Conservation (phyloP, 805 yeast genomes). For the Candida pseudofarinosa region DNA sequence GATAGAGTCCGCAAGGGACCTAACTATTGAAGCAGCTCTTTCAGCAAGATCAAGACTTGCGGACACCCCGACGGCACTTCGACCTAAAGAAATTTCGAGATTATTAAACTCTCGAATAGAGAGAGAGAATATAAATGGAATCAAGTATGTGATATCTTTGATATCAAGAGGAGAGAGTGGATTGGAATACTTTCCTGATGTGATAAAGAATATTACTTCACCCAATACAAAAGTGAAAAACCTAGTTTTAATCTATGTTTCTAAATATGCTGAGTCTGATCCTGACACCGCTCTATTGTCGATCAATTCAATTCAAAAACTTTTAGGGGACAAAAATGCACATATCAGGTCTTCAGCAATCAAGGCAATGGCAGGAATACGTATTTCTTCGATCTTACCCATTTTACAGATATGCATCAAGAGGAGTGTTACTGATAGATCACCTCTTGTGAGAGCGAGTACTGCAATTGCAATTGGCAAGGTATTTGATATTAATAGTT, state of each 20-base stretch:
- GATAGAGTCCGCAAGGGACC: slow-evolving; percentile 73
- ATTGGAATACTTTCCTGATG: slow-evolving; percentile 66
- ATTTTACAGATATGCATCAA: slow-evolving; percentile 71
- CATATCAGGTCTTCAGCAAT: slow-evolving; percentile 68
- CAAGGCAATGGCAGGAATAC: slow-evolving; percentile 76
- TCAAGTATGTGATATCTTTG: slow-evolving; percentile 38
- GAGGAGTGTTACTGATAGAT: slow-evolving; percentile 62
- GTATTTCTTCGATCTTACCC: slow-evolving; percentile 76
- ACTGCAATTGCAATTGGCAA: slow-evolving; percentile 74
- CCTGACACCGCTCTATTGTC: slow-evolving; percentile 89
- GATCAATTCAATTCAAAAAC: slow-evolving; percentile 87
- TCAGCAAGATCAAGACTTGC: slow-evolving; percentile 65
- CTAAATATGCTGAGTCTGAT: slow-evolving; percentile 73
- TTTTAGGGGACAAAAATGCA: slow-evolving; percentile 67
- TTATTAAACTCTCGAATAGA: slow-evolving; percentile 67
- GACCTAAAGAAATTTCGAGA: slow-evolving; percentile 63
- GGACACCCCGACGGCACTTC: slow-evolving; percentile 56
- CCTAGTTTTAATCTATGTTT: slow-evolving; percentile 71
- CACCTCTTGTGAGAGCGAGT: slow-evolving; percentile 75
- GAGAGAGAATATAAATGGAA: slow-evolving; percentile 42
- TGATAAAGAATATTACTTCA: slow-evolving; percentile 82
- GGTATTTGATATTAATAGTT: slow-evolving; percentile 36
- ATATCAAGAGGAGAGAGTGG: slow-evolving; percentile 40
- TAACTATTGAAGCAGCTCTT: slow-evolving; percentile 80
- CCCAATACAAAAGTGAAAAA: slow-evolving; percentile 58